Evolutionary conservation across 2,329 filamentous ascomycete species (phyloP).

Genomic region (Diaporthe citri): DNA sequence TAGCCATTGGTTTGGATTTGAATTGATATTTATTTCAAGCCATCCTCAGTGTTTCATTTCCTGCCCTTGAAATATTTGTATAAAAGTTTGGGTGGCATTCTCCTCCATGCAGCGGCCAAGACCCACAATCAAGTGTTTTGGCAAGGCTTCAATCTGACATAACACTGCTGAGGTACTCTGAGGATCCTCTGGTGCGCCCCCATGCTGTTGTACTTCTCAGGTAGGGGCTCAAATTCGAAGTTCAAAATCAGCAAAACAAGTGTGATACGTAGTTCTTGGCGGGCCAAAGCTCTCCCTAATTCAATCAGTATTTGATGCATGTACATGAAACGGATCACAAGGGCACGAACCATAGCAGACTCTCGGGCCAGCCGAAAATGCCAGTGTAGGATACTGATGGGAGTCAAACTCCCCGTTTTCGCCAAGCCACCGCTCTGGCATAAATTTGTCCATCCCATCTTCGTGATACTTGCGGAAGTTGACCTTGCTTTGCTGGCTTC

Average conservation of each 20-base stretch:
- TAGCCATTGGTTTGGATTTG: not conserved
- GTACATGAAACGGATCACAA: not conserved
- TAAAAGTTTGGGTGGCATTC: not conserved
- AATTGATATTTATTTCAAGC: not conserved
- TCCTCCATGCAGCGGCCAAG: not conserved
- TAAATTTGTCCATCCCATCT: not conserved
- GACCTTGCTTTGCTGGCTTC: not conserved
- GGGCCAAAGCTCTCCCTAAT: not conserved
- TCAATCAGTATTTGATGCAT: not conserved
- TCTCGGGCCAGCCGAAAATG: slow-evolving; percentile 2
- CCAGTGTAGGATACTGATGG: not conserved
- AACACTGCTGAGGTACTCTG: not conserved
- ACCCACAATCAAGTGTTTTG: not conserved
- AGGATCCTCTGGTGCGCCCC: not conserved
- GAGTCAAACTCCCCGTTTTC: not conserved
- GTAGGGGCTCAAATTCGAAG: slow-evolving; percentile 3
- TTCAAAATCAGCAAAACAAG: not conserved
- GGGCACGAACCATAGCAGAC: not conserved
- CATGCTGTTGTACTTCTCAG: not conserved
- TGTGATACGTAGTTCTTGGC: not conserved
- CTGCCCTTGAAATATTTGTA: not conserved
- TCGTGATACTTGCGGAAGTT: not conserved
- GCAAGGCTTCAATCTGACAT: not conserved
- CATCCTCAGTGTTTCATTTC: not conserved
- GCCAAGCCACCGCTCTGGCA: not conserved